phyloP scores from a whole-genome alignment of 148 eudicot genomes.

The Rhododendron ovatum region DNA sequence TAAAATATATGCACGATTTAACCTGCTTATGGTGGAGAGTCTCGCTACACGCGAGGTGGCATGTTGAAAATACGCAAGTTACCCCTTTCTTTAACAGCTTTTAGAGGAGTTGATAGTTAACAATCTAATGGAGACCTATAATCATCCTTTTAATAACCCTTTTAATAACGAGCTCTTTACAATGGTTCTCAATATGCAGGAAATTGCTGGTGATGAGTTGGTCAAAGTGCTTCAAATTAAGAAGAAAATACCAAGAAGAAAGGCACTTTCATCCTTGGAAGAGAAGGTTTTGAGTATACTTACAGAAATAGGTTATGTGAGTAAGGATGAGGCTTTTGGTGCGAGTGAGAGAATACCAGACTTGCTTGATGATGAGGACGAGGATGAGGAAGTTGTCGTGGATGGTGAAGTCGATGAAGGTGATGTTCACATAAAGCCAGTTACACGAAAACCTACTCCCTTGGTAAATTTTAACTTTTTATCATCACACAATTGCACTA shows the following conservation, averaged over 20 bases:
- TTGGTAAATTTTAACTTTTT: slow-evolving; percentile 43
- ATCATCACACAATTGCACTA: background rate
- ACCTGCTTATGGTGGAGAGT: background rate
- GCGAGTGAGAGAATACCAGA: slow-evolving; percentile 51
- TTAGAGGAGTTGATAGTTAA: background rate
- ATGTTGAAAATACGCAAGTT: background rate
- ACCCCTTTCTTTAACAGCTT: background rate
- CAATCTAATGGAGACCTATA: background rate
- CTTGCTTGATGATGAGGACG: slow-evolving; percentile 74
- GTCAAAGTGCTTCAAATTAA: slow-evolving; percentile 71
- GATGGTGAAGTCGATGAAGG: slow-evolving; percentile 99
- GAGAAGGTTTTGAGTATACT: slow-evolving; percentile 80
- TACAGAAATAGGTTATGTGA: slow-evolving; percentile 84
- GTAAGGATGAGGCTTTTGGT: slow-evolving; percentile 50
- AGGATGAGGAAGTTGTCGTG: slow-evolving; percentile 93
- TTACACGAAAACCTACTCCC: slow-evolving; percentile 49
- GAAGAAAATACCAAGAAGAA: slow-evolving; percentile 87
- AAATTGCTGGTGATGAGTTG: slow-evolving; percentile 86
- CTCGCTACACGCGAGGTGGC: background rate
- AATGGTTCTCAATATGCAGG: slow-evolving; percentile 39
- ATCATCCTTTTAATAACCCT: background rate
- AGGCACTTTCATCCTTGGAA: slow-evolving; percentile 79
- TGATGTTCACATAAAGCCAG: slow-evolving; percentile 95
- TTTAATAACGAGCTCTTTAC: background rate
- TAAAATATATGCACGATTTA: background rate